A percentile compares a stretch with the other conserved stretches of the same genome.
Evolutionary conservation across 352 stramenopile genomes (phyloP).

Genomic region (Pythium graminicola): DNA sequence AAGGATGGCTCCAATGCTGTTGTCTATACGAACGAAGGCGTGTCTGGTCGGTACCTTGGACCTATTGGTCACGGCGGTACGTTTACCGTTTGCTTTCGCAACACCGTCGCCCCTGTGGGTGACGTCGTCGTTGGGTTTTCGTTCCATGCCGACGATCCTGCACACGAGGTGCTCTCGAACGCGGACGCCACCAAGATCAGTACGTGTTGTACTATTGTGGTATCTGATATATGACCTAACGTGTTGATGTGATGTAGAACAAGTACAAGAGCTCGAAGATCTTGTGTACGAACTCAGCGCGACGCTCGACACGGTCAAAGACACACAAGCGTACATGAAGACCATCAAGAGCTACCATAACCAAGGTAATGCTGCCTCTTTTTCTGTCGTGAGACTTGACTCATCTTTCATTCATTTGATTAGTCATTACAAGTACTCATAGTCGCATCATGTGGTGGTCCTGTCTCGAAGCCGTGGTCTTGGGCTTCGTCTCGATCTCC

Average conservation of each 20-base stretch:
- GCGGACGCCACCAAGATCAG: conserved; percentile 85
- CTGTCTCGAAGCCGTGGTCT: conserved; percentile 64
- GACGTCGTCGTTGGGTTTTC: conserved; percentile 82
- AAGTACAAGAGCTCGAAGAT: conserved; percentile 83
- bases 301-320: conserved; percentile 81
- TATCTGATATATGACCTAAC: not conserved
- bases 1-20: conserved; percentile 48
- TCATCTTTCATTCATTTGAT: no score
- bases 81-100: conserved; percentile 77
- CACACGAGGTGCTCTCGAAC: conserved; percentile 82
- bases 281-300: conserved; percentile 83
- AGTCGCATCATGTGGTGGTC: conserved; percentile 80
- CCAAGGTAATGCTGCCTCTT: conserved; percentile 28
- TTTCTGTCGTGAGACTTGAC: no score
- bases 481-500: conserved; percentile 60
- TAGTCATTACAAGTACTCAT: conserved; percentile 78
- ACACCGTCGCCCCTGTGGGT: conserved; percentile 43
- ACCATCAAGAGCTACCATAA: conserved; percentile 76
- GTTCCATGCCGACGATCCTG: conserved; percentile 79
- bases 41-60: conserved; percentile 47
- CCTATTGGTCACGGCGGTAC: conserved; percentile 47
- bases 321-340: conserved; percentile 85
- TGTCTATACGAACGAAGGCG: conserved; percentile 48
- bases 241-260: conserved; percentile 36
- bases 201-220: conserved; percentile 33